Base-by-base conservation (phyloP, 148 eudicot genomes). In the Chenopodium suecicum region DNA sequence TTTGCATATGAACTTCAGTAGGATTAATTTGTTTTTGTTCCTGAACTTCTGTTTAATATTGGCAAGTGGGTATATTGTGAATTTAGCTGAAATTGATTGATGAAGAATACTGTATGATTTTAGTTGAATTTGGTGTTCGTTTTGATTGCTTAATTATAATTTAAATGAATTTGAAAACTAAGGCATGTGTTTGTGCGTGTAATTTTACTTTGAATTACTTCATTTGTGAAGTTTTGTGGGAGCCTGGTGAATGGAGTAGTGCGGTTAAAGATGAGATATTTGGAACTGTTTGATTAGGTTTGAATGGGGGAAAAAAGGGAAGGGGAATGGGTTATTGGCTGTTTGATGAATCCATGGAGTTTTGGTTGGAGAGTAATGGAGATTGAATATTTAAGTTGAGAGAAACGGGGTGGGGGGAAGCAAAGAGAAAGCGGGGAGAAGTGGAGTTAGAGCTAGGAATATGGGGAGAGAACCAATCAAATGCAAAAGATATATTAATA, bases 231-330 rank as follows among this genome's bases (percentile, higher is more conserved):
- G 74, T 37, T 19, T 37, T 62, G 66, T 20, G 66, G 66, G 13
- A 20, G 6, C 2, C 1, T 62, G 66, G 48, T 37, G 25, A 20
- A 48, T 68, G 64, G 22, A 48, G 34, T 69, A 41, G n/a, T 68
- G 20, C 9, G 22, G 7, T 48, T 48, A 58, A 60, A 34, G 63
- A 29, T 23, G 76, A 25, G 5, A 46, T 23, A n/a, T 78, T 16
- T 50, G 48, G 62, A 13, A 70, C 48, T 66, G 58, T 66, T 78
- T 67, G 73, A 17, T 14, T 69, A 69, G 73, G 44, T 11, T n/a
- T 65, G 2, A 9, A 13, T 13, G 29, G 37, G 70, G 37, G 31
- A 67, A 65, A 11, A 4, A 50, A 50, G 54, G 54, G 54, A 58
- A 58, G 63, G 19, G 22, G 22, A 58, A 3, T 58, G 63, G 63